Percentiles rank a stretch among this genome's conserved stretches.
These are phyloP conservation scores for Kwoniella bestiolae DNA, from an alignment of 768 basidiomycete species.

Conservation along the genomic window DNA sequence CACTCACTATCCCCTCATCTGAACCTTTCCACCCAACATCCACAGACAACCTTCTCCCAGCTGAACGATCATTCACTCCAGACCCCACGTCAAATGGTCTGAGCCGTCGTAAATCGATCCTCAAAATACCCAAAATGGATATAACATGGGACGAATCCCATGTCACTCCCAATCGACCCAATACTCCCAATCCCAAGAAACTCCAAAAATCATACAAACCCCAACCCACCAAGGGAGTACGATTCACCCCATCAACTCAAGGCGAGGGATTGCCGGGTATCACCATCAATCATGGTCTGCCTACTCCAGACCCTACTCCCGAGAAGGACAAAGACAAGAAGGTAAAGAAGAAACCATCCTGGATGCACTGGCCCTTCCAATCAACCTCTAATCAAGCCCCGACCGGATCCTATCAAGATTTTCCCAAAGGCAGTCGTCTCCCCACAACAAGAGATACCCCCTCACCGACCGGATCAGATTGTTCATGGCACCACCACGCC, in stretches of 20 bases:
- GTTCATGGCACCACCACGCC: constrained; percentile 46
- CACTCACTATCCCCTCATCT: neutral
- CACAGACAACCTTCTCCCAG: neutral
- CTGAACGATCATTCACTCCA: neutral
- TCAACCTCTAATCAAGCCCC: neutral
- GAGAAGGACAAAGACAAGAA: constrained; percentile 1
- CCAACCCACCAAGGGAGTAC: constrained; percentile 11
- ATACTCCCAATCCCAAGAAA: constrained; percentile 6
- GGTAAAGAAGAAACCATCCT: constrained; percentile 17
- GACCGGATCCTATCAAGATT: neutral
- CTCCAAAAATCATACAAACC: constrained; percentile 19
- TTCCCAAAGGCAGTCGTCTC: neutral
- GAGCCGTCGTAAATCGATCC: constrained; percentile 6
- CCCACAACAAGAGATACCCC: constrained; percentile 9
- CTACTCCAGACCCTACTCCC: constrained; percentile 13
- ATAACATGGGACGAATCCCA: constrained; percentile 41
- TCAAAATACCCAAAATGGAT: constrained; percentile 17
- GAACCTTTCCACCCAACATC: neutral
- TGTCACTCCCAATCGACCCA: neutral
- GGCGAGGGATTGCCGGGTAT: constrained; percentile 10
- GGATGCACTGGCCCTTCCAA: constrained; percentile 11
- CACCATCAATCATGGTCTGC: neutral
- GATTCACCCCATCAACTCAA: constrained; percentile 23
- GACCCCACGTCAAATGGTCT: constrained; percentile 1
- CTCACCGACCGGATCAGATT: constrained; percentile 10